Evolutionary conservation across 768 basidiomycete genomes (phyloP).

Genomic region (Lactarius pseudohatsudake): DNA sequence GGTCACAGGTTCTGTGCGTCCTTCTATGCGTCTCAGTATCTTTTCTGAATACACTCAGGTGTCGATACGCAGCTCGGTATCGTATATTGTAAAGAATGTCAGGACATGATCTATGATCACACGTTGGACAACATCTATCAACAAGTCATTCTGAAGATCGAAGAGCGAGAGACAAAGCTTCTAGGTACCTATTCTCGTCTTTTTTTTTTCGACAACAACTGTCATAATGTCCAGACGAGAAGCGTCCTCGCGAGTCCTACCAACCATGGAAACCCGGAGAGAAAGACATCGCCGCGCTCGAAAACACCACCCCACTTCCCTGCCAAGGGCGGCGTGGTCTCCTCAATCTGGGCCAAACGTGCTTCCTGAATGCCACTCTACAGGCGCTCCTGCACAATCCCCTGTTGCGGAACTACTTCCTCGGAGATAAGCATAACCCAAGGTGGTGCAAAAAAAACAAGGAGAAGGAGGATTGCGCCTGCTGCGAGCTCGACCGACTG

Average conservation of each 20-base stretch:
- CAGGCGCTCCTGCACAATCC: constrained; percentile 92
- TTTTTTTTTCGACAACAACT: constrained; percentile 31
- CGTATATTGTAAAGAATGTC: constrained; percentile 71
- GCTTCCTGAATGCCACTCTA: constrained; percentile 89
- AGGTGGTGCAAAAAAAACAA: constrained; percentile 59
- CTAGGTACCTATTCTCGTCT: constrained; percentile 44
- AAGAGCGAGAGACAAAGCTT: constrained; percentile 62
- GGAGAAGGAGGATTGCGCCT: constrained; percentile 64
- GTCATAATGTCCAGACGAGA: constrained; percentile 30
- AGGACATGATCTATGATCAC: constrained; percentile 70
- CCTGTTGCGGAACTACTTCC: constrained; percentile 82
- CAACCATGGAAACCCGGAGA: constrained; percentile 48
- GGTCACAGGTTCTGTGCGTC: constrained; percentile 68
- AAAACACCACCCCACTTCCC: constrained; percentile 51
- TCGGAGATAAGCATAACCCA: constrained; percentile 86
- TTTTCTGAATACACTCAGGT: constrained; percentile 43
- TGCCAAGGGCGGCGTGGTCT: constrained; percentile 87
- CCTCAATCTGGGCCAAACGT: constrained; percentile 88
- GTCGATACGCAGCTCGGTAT: constrained; percentile 72
- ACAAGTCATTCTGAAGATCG: constrained; percentile 47
- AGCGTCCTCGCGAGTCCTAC: constrained; percentile 48
- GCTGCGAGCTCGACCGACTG: constrained; percentile 91
- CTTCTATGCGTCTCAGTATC: not conserved
- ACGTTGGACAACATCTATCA: constrained; percentile 49
- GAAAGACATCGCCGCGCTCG: constrained; percentile 46